These are phyloP conservation scores for Dipteronia sinensis DNA, from an alignment of 345 rosid species.

Conservation along the genomic window DNA sequence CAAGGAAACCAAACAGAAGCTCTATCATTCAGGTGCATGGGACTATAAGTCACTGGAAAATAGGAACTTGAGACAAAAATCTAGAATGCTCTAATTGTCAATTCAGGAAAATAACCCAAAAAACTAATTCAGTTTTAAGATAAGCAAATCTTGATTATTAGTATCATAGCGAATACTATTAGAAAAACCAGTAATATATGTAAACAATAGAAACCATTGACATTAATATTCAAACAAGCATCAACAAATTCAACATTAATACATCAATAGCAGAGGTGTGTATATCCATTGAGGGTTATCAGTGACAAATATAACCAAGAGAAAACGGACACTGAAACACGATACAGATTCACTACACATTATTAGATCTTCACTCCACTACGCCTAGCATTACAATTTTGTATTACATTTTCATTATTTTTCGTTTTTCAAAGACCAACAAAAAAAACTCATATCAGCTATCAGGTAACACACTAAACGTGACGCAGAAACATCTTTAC, in stretches of 20 bases:
- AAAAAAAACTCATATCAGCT: background rate
- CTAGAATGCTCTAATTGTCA: background rate
- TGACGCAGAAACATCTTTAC: background rate
- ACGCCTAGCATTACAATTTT: no score
- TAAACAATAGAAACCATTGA: background rate
- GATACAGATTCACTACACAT: background rate
- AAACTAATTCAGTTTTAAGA: background rate
- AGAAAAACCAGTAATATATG: background rate
- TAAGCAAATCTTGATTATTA: background rate
- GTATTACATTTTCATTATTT: background rate
- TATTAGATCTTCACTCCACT: background rate
- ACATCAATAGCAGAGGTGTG: background rate
- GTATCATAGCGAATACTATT: background rate
- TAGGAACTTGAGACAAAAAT: background rate
- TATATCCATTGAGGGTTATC: background rate
- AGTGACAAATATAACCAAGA: background rate
- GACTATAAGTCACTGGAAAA: background rate
- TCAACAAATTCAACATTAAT: background rate
- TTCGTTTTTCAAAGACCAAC: background rate
- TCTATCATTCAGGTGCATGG: no score
- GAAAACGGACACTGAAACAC: background rate
- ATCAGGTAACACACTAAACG: background rate
- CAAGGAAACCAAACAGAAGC: background rate
- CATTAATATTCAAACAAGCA: background rate
- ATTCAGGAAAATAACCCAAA: background rate